These are phyloP conservation scores for Hydrangea macrophylla DNA, from an alignment of 148 eudicot genomes.

Conservation along the genomic window DNA sequence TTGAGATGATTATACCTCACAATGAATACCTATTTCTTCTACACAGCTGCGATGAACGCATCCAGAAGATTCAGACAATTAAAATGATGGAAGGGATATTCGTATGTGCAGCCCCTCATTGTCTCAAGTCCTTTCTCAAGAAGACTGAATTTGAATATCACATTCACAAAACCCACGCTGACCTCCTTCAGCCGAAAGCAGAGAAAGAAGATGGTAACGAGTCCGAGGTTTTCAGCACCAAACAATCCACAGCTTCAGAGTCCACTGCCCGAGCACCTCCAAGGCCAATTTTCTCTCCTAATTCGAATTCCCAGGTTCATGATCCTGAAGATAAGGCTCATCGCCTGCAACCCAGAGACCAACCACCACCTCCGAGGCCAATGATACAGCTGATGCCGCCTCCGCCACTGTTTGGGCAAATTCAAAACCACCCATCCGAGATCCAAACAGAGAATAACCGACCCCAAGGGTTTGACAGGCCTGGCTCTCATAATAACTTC, in stretches of 20 bases:
- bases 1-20: not conserved
- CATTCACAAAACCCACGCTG: conserved; percentile 49
- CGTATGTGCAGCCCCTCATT: conserved; percentile 89
- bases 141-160: conserved; percentile 79
- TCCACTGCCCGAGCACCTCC: conserved; percentile 71
- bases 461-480: conserved; percentile 38
- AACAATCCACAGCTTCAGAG: conserved; percentile 60
- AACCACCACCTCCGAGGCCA: conserved; percentile 57
- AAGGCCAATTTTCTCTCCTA: conserved; percentile 44
- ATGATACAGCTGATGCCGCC: conserved; percentile 39
- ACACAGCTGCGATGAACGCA: conserved; percentile 83
- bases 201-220: conserved; percentile 57
- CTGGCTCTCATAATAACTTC: conserved; percentile 25
- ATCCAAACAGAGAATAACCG: conserved; percentile 32
- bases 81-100: conserved; percentile 90
- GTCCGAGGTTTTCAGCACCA: conserved; percentile 47
- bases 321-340: conserved; percentile 59
- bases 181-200: conserved; percentile 57
- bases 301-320: conserved; percentile 40
- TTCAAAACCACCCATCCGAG: conserved; percentile 36
- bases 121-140: conserved; percentile 82
- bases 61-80: conserved; percentile 91
- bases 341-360: conserved; percentile 51
- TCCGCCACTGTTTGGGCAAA: conserved; percentile 44
- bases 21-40: conserved; percentile 8